Base-by-base conservation (phyloP, 129 eudicot genomes). In the Escallonia rubra region DNA sequence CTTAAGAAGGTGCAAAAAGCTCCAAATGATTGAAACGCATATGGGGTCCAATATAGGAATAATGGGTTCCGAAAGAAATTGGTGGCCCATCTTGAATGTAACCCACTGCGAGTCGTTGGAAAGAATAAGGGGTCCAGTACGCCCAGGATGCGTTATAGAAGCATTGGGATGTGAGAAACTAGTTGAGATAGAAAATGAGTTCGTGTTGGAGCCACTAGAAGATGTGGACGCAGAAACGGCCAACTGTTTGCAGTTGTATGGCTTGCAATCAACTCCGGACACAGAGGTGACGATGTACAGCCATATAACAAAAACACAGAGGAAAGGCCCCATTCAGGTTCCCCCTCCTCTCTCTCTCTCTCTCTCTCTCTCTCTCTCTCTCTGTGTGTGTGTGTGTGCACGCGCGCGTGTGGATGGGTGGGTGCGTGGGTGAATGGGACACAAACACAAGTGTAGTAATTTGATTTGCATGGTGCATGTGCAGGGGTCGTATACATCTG, bases 401-500 rank as follows among this genome's bases (percentile, higher is more conserved):
- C n/a, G 34, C 34, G 34, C 34, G 34, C 34, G 34, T 23, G 34
- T 23, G 34, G n/a, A n/a, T n/a, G n/a, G n/a, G n/a, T n/a, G n/a
- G n/a, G n/a, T n/a, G n/a, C n/a, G n/a, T 23, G 34, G 0, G 34
- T 57, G 40, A 0, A 38, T 57, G 39, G 23, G 15, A 56, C 4
- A 13, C 6, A 10, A 16, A 23, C 59, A 11, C 5, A 12, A 55
- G 0, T 23, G 34, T 23, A 55, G 7, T 57, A 16, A 59, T 38
- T 4, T n/a, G 40, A 5, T 38, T 59, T 1, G 43, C 6, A 2
- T 10, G 5, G 2, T 7, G 10, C 5, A 4, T 39, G 63, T 60
- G 46, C 70, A 69, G 66, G 69, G 68, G 53, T 23, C 63, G 43
- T 41, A 54, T 6, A 67, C 64, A 42, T 39, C 57, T 58, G n/a